A percentile compares a stretch with the other conserved stretches of the same genome.
Conservation (phyloP, 2,329 filamentous ascomycete species). For the Fusarium miscanthi region DNA sequence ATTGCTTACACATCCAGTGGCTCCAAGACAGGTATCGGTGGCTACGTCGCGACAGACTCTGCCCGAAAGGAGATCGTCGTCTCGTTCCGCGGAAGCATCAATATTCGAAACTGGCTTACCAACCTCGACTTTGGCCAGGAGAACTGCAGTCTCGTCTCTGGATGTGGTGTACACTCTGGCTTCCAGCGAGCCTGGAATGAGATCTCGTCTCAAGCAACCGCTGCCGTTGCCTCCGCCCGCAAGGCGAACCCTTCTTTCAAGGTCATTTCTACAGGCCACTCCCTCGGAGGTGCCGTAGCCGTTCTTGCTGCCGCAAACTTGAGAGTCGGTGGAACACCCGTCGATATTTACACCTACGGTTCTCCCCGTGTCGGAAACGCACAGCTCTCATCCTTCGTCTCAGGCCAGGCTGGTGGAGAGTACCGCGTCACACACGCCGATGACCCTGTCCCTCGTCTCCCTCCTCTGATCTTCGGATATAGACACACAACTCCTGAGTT, state of each 20-base stretch:
- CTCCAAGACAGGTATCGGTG: constrained; percentile 57
- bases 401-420: constrained; percentile 61
- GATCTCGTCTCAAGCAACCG: constrained; percentile 55
- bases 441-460: constrained; percentile 76
- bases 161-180: constrained; percentile 66
- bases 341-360: constrained; percentile 74
- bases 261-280: constrained; percentile 73
- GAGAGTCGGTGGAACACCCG: constrained; percentile 57
- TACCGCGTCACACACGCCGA: constrained; percentile 74
- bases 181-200: constrained; percentile 71
- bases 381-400: constrained; percentile 65
- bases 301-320: constrained; percentile 69
- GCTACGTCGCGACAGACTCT: constrained; percentile 63
- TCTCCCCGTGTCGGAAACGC: constrained; percentile 72
- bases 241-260: constrained; percentile 61
- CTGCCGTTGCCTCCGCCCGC: constrained; percentile 57
- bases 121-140: constrained; percentile 55
- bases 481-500: constrained; percentile 77
- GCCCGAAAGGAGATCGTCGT: constrained; percentile 66
- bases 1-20: constrained; percentile 50
- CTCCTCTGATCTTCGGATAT: constrained; percentile 70
- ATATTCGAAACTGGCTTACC: constrained; percentile 70
- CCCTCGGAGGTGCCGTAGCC: constrained; percentile 73
- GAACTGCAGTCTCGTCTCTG: constrained; percentile 48
- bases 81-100: constrained; percentile 68